Evolutionary conservation across 2,329 filamentous ascomycete species (phyloP).

Genomic region (Pestalotiopsis sp.): DNA sequence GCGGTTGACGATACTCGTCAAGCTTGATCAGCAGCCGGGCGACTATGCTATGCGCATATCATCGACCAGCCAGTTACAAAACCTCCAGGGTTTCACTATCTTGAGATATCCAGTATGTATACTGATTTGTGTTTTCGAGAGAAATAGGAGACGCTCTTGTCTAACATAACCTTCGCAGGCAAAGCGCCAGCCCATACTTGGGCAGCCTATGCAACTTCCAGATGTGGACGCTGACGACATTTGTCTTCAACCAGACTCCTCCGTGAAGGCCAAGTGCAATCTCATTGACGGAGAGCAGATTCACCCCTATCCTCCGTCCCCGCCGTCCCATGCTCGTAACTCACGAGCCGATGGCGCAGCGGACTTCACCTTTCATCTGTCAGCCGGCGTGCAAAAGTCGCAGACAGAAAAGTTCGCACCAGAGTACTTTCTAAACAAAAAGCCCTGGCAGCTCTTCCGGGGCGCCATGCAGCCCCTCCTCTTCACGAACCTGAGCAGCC

Average conservation of each 20-base stretch:
- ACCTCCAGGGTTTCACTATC: conserved; percentile 22
- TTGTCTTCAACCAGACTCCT: conserved; percentile 20
- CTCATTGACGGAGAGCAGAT: conserved; percentile 11
- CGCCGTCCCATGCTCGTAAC: conserved; percentile 1
- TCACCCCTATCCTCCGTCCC: conserved; percentile 14
- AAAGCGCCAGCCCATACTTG: conserved; percentile 14
- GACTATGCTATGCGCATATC: conserved; percentile 24
- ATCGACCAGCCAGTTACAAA: conserved; percentile 24
- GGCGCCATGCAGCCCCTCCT: conserved; percentile 19
- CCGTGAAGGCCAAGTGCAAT: conserved; percentile 14
- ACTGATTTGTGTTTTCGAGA: neutral
- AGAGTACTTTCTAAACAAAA: conserved; percentile 13
- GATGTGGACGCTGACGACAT: conserved; percentile 10
- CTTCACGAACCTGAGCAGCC: conserved; percentile 12
- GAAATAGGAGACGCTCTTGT: neutral
- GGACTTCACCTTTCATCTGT: conserved; percentile 16
- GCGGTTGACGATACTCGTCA: conserved; percentile 21
- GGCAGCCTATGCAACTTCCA: conserved; percentile 19
- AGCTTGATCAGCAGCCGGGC: conserved; percentile 16
- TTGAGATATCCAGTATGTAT: conserved; percentile 17
- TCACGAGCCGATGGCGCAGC: neutral
- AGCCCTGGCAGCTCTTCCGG: conserved; percentile 15
- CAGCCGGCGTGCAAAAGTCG: conserved; percentile 10
- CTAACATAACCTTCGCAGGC: neutral
- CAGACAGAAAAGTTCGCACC: conserved; percentile 9